Conservation (phyloP, 495 filamentous ascomycete genomes). For the Hyaloscypha variabilis region DNA sequence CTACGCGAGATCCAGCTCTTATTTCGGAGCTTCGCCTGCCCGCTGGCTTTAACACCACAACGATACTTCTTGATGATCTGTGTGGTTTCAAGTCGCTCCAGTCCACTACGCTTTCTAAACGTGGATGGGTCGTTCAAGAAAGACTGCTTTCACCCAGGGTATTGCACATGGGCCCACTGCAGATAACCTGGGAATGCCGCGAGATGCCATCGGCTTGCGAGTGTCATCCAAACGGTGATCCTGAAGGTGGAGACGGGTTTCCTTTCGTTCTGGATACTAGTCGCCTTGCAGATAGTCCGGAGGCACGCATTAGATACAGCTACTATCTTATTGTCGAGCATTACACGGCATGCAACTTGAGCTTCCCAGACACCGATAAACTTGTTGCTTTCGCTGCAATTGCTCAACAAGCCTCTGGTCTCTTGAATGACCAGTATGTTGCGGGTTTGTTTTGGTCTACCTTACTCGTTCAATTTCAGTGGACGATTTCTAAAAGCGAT, state of each 20-base stretch:
- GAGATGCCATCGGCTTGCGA: background rate
- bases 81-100: no score
- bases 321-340: no score
- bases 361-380: no score
- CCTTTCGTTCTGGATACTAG: background rate
- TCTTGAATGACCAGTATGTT: no score
- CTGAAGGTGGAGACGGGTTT: background rate
- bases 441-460: background rate
- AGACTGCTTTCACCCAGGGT: background rate
- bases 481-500: background rate
- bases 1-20: background rate
- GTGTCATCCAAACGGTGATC: background rate
- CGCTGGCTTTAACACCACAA: background rate
- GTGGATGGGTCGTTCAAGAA: conserved; percentile 6
- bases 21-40: background rate
- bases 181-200: conserved; percentile 4
- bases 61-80: conserved; percentile 1
- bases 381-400: no score
- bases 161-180: background rate
- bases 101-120: background rate
- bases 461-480: background rate
- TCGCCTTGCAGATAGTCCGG: background rate
- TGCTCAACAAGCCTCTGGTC: no score
- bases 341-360: no score
- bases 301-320: no score